Base-by-base conservation (phyloP, 345 rosid genomes). In the Eucalyptus fibrosa region DNA sequence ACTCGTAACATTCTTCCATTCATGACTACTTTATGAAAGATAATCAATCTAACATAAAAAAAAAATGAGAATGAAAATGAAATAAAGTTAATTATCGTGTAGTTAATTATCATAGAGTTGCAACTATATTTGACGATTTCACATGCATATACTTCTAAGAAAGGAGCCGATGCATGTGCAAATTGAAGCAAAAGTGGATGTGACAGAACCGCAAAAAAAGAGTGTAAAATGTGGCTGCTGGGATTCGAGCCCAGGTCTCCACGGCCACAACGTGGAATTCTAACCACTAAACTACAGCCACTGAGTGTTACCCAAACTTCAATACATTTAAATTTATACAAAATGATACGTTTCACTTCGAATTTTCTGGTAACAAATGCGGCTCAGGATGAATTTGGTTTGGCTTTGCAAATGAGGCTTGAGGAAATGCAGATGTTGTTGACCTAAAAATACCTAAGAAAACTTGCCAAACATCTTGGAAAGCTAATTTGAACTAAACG, bases 231-330 rank as follows among this genome's bases (percentile, higher is more conserved):
- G 96, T 94, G 96, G 97, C 97, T 96, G 96, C 94, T 97, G 94
- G 97, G 97, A 96, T 94, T 97, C 96, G 95, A 96, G 96, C 97
- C 96, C 94, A 95, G 95, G 95, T 95, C 98, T 94, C 95, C 93
- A 97, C 95, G 96, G 97, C 96, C 97, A 97, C 96, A 95, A 95
- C 95, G 94, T 94, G 94, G 92, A 93, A 94, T 94, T 96, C 95
- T 95, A 16, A 94, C 97, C 97, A 95, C 99, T 94, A 95, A 96
- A 94, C 97, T 95, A 93, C 97, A 94, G 94, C 95, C 95, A 92
- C 95, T 0, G 9, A 1, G 2, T n/a, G 21, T 65, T 65, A 3
- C 3, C 19, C 5, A 4, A 7, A 0, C 9, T 14, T n/a, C 17
- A 4, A 14, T 15, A 4, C 5, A 30, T 15, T 7, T 0, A 0